phyloP scores from a whole-genome alignment of 768 basidiomycete species.

The Naganishia randhawae region DNA sequence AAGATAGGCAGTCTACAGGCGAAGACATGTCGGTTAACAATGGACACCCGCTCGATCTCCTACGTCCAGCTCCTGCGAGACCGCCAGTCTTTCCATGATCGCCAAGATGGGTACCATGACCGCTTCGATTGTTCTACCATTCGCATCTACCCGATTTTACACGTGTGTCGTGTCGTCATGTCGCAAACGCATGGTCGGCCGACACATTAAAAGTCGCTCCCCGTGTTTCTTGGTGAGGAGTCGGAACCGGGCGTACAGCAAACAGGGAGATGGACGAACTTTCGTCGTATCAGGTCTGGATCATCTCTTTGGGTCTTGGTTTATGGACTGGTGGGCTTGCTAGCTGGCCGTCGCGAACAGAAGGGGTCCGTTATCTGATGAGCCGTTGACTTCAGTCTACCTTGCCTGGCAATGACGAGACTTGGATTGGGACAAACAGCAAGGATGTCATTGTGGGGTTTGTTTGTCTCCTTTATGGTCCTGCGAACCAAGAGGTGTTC shows the following conservation, averaged over 20 bases:
- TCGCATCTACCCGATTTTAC: conserved; percentile 16
- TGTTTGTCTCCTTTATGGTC: conserved; percentile 10
- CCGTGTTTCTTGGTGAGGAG: background rate
- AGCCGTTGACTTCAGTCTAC: conserved; percentile 1
- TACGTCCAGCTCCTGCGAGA: background rate
- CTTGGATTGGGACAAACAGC: background rate
- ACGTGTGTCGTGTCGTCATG: background rate
- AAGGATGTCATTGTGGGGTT: conserved; percentile 1
- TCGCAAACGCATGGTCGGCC: background rate
- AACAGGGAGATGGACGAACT: conserved; percentile 13
- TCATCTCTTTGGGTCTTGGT: conserved; percentile 15
- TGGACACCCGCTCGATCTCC: conserved; percentile 3
- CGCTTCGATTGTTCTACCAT: background rate
- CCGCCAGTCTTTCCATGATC: background rate
- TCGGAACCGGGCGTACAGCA: background rate
- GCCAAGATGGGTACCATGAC: conserved; percentile 9
- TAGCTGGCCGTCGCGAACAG: conserved; percentile 8
- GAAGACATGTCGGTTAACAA: conserved; percentile 4
- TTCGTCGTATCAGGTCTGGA: background rate
- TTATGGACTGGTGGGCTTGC: background rate
- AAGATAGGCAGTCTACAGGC: conserved; percentile 1
- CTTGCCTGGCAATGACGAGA: background rate
- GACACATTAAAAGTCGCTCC: background rate
- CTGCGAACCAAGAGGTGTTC: conserved; percentile 5
- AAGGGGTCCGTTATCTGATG: background rate